Conservation (phyloP, 2,329 filamentous ascomycete species). For the Ploettnerulaceae sp. region DNA sequence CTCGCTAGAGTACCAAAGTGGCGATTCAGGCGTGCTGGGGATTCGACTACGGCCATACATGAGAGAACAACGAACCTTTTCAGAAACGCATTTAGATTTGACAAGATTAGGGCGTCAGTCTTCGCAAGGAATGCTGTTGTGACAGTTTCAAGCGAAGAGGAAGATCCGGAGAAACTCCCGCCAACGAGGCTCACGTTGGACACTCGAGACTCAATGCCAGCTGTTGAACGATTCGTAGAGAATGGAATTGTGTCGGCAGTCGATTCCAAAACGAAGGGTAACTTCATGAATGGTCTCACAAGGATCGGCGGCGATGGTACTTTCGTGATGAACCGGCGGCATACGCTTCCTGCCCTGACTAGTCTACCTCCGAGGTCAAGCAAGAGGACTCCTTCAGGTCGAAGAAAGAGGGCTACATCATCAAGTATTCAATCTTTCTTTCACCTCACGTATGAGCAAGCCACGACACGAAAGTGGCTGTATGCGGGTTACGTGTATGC, state of each 20-base stretch:
- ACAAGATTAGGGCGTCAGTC: constrained; percentile 15
- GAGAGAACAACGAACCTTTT: constrained; percentile 9
- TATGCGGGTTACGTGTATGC: constrained; percentile 78
- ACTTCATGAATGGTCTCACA: constrained; percentile 11
- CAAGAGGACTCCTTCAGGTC: constrained; percentile 53
- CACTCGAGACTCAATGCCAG: constrained; percentile 8
- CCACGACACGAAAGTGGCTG: constrained; percentile 69
- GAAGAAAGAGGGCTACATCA: constrained; percentile 61
- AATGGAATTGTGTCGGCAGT: constrained; percentile 26
- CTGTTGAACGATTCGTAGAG: constrained; percentile 13
- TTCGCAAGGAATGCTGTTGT: constrained; percentile 18
- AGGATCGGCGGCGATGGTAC: constrained; percentile 34
- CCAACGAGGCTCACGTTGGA: constrained; percentile 19
- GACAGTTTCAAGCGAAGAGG: constrained; percentile 27
- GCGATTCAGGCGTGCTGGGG: constrained; percentile 64
- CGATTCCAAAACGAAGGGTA: constrained; percentile 17
- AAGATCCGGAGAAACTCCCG: constrained; percentile 8
- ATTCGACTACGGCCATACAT: constrained; percentile 7
- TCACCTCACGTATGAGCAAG: constrained; percentile 74
- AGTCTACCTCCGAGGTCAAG: constrained; percentile 33
- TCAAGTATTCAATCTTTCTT: constrained; percentile 68
- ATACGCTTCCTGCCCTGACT: constrained; percentile 48
- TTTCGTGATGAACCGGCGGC: constrained; percentile 35
- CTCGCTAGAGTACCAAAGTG: constrained; percentile 86
- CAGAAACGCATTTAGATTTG: constrained; percentile 17